phyloP scores from a whole-genome alignment of 805 yeast species.

The Lipomyces sp. region DNA sequence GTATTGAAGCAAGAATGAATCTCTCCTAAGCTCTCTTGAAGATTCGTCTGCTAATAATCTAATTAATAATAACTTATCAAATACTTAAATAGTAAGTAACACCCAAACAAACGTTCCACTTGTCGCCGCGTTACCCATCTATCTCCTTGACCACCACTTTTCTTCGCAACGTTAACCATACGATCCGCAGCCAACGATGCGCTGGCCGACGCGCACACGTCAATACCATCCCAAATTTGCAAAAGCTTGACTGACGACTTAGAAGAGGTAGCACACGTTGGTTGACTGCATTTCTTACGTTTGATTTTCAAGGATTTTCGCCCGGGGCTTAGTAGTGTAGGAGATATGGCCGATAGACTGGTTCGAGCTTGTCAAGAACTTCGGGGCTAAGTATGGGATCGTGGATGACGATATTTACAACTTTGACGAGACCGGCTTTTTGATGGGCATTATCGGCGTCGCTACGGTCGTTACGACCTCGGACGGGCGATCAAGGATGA shows the following conservation, averaged over 20 bases:
- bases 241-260: neutral
- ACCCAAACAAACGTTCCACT: too few species aligned
- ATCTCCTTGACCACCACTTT: neutral
- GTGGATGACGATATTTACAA: conserved; percentile 5
- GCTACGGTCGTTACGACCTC: conserved; percentile 10
- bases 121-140: neutral
- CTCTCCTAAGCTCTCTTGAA: too few species aligned
- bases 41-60: too few species aligned
- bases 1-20: too few species aligned
- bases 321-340: conserved; percentile 12
- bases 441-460: conserved; percentile 3
- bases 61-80: too few species aligned
- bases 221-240: too few species aligned
- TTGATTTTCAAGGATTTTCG: conserved; percentile 14
- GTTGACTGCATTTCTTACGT: conserved; percentile 5
- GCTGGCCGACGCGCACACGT: neutral
- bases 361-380: neutral
- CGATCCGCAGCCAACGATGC: neutral
- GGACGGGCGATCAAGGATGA: neutral
- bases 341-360: conserved; percentile 10
- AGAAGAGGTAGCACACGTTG: too few species aligned
- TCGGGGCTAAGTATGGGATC: conserved; percentile 1
- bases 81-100: too few species aligned
- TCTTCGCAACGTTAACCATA: neutral
- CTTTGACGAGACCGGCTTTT: conserved; percentile 6